phyloP scores from a whole-genome alignment of 768 basidiomycete species.

The Serendipita vermifera region DNA sequence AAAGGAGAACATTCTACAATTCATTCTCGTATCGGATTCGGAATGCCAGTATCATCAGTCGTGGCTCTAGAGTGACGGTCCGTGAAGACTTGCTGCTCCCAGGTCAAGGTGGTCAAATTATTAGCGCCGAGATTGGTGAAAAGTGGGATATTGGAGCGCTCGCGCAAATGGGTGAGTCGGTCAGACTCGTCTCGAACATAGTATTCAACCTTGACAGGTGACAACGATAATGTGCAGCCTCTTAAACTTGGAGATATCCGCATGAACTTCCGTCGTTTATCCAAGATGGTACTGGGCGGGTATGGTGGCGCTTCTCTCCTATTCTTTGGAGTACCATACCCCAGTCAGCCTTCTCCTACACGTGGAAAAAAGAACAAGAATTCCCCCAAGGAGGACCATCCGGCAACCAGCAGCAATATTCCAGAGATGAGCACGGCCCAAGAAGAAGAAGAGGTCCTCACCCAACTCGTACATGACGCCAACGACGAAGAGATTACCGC shows the following conservation, averaged over 20 bases:
- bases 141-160: slow-evolving; percentile 15
- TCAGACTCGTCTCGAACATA: background rate
- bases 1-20: background rate
- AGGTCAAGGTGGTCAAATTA: slow-evolving; percentile 49
- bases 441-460: slow-evolving; percentile 8
- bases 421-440: background rate
- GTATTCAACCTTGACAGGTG: too few species aligned
- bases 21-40: background rate
- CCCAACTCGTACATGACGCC: slow-evolving; percentile 38
- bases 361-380: background rate
- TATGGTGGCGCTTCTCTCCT: slow-evolving; percentile 72
- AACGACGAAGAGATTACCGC: slow-evolving; percentile 19
- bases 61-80: slow-evolving; percentile 48
- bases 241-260: slow-evolving; percentile 1
- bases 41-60: background rate
- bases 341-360: slow-evolving; percentile 1
- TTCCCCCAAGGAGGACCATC: background rate
- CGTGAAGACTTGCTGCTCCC: slow-evolving; percentile 62
- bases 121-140: slow-evolving; percentile 72
- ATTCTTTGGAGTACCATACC: slow-evolving; percentile 57
- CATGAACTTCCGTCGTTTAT: slow-evolving; percentile 55
- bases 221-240: background rate
- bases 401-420: background rate
- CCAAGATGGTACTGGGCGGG: slow-evolving; percentile 71
- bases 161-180: background rate